These are phyloP conservation scores for Gomphus sp. DNA, from an alignment of 1,284 basidiomycete species.

Conservation along the genomic window DNA sequence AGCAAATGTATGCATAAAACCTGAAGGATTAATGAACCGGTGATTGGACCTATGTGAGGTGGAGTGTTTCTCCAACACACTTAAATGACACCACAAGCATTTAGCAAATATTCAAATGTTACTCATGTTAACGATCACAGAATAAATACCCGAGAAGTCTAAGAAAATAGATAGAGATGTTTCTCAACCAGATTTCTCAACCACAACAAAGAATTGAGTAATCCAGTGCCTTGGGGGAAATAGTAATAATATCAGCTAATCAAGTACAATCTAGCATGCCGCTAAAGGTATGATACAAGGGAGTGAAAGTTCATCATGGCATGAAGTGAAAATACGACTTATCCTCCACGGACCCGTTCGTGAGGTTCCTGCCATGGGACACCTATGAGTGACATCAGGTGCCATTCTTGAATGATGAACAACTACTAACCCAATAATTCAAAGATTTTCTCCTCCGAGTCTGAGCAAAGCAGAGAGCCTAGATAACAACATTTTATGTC, in stretches of 20 bases:
- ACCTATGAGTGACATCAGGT: slow-evolving; percentile 17
- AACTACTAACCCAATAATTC: slow-evolving; percentile 43
- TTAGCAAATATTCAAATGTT: too few species aligned
- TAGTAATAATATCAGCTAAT: neutral
- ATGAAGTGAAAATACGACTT: neutral
- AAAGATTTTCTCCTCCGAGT: slow-evolving; percentile 82
- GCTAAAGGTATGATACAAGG: neutral
- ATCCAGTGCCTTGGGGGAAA: neutral
- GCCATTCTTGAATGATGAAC: neutral
- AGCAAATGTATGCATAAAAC: too few species aligned
- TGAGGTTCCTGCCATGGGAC: slow-evolving; percentile 76
- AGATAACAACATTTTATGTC: neutral
- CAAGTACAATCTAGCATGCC: neutral
- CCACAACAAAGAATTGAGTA: neutral
- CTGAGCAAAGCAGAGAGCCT: slow-evolving; percentile 73
- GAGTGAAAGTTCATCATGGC: neutral
- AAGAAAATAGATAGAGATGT: neutral
- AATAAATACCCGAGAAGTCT: neutral
- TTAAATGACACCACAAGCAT: too few species aligned
- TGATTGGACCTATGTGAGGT: too few species aligned
- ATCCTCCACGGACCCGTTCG: slow-evolving; percentile 38
- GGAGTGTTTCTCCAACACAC: too few species aligned
- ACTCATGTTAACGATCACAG: too few species aligned
- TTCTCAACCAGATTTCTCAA: too few species aligned
- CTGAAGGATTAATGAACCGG: too few species aligned